Percentiles rank a stretch among this genome's conserved stretches.
phyloP scores from a whole-genome alignment of 257 asterid species.

The Leonotis leonurus region DNA sequence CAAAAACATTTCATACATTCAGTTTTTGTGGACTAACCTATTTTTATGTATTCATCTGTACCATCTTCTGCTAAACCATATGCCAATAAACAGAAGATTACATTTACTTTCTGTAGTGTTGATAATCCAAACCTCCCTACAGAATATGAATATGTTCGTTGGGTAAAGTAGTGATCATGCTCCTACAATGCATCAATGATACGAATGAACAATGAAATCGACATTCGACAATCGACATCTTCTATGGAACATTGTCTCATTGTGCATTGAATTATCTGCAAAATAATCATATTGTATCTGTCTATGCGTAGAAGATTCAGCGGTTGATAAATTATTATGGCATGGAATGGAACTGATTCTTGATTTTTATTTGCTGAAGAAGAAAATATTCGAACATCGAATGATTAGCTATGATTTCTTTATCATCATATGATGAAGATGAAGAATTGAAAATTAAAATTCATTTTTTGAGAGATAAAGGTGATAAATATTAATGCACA shows the following conservation, averaged over 20 bases:
- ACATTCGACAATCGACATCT: no score
- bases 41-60: not conserved
- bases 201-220: not conserved
- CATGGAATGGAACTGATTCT: not conserved
- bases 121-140: not conserved
- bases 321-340: not conserved
- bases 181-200: not conserved
- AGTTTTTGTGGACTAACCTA: not conserved
- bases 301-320: not conserved
- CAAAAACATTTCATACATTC: not conserved
- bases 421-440: not conserved
- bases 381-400: no score
- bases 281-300: no score
- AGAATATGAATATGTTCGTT: no score
- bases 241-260: not conserved
- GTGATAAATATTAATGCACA: not conserved
- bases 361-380: no score
- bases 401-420: not conserved
- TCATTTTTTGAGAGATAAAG: not conserved
- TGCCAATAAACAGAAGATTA: not conserved
- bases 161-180: not conserved
- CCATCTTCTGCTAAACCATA: not conserved
- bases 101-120: not conserved
- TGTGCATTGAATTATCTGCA: not conserved
- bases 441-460: not conserved